Evolutionary conservation across 108 stramenopile species (phyloP).

Genomic region (Thalassiosira profunda): DNA sequence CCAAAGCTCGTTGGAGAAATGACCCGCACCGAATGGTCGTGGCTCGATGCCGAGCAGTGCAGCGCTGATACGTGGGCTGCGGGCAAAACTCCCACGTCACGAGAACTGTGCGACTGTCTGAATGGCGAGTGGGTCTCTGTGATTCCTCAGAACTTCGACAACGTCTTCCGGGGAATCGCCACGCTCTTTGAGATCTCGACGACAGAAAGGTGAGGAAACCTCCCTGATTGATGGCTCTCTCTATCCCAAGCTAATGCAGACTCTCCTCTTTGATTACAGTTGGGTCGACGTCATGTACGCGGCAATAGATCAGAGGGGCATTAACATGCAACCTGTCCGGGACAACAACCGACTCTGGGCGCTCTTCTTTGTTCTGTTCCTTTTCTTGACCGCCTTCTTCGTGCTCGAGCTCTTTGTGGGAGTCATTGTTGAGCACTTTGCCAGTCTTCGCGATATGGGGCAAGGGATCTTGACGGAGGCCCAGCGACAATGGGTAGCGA

Average conservation of each 20-base stretch:
- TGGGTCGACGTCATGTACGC: constrained; percentile 62
- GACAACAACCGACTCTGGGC: constrained; percentile 35
- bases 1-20: constrained; percentile 13
- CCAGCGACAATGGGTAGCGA: constrained; percentile 62
- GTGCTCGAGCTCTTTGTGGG: constrained; percentile 82
- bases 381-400: constrained; percentile 70
- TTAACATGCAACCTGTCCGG: constrained; percentile 51
- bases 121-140: constrained; percentile 27
- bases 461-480: constrained; percentile 54
- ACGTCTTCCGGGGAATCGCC: constrained; percentile 46
- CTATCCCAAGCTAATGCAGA: too few relatives aligned
- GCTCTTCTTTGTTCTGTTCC: constrained; percentile 61
- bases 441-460: constrained; percentile 45
- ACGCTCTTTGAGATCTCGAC: constrained; percentile 71
- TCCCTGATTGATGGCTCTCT: constrained; percentile 39
- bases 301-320: constrained; percentile 55
- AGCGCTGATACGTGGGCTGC: not conserved
- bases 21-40: not conserved
- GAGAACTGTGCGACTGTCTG: constrained; percentile 41
- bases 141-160: constrained; percentile 63
- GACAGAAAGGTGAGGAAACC: constrained; percentile 64
- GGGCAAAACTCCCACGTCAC: constrained; percentile 27
- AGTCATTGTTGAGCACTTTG: constrained; percentile 75
- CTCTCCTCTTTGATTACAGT: too few relatives aligned
- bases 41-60: constrained; percentile 8